Conservation (phyloP, 2,329 filamentous ascomycete genomes). For the Rutstroemia sp. region DNA sequence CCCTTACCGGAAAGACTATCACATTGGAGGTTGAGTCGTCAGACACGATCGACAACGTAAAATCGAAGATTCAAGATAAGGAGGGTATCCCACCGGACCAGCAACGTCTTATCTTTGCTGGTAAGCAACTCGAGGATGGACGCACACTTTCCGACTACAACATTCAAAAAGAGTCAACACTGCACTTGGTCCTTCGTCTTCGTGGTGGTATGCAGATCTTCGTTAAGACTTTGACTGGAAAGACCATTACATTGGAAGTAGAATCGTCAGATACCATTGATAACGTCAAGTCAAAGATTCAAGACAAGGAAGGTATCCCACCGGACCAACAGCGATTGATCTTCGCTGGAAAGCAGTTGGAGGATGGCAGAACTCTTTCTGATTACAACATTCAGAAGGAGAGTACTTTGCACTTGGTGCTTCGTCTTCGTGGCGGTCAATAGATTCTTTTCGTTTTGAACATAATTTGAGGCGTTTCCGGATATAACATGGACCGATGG, state of each 20-base stretch:
- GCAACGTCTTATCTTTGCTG: slow-evolving; percentile 63
- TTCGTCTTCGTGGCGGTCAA: slow-evolving; percentile 60
- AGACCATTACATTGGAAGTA: slow-evolving; percentile 63
- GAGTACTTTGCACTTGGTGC: slow-evolving; percentile 62
- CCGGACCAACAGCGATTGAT: slow-evolving; percentile 65
- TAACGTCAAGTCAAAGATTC: slow-evolving; percentile 64
- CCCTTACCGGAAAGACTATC: slow-evolving; percentile 62
- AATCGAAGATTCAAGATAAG: slow-evolving; percentile 67
- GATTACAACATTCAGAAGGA: slow-evolving; percentile 87
- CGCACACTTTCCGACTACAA: slow-evolving; percentile 80
- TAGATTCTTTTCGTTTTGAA: slow-evolving; percentile 4
- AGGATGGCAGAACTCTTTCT: slow-evolving; percentile 71
- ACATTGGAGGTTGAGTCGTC: slow-evolving; percentile 61
- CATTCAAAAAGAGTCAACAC: slow-evolving; percentile 72
- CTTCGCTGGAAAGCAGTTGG: slow-evolving; percentile 64
- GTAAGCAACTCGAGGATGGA: slow-evolving; percentile 68
- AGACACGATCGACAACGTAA: slow-evolving; percentile 65
- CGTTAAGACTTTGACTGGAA: slow-evolving; percentile 57
- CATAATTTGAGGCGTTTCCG: slow-evolving; percentile 3
- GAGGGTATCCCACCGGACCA: slow-evolving; percentile 66
- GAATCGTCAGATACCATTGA: slow-evolving; percentile 63
- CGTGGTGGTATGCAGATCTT: slow-evolving; percentile 47
- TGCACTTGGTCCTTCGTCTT: slow-evolving; percentile 64
- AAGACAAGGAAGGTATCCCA: slow-evolving; percentile 66
- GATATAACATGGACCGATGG: slow-evolving; percentile 1